Evolutionary conservation across 257 asterid species (phyloP).

Genomic region (Solanum etuberosum): DNA sequence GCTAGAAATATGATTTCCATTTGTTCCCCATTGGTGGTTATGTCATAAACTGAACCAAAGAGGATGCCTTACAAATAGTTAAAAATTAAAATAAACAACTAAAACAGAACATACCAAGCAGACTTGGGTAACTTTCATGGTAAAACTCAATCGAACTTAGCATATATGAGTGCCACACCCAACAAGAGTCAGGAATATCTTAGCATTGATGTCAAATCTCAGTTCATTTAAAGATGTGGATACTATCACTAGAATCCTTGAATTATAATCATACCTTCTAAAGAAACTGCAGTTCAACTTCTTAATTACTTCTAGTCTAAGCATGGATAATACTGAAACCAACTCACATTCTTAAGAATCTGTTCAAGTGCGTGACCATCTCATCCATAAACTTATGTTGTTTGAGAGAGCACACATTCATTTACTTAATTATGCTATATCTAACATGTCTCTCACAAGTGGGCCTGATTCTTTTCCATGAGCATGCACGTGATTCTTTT

Average conservation of each 20-base stretch:
- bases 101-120: background rate
- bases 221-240: background rate
- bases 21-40: background rate
- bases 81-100: background rate
- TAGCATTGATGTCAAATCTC: background rate
- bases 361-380: background rate
- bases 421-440: background rate
- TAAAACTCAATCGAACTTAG: background rate
- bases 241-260: background rate
- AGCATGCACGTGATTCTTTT: background rate
- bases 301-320: background rate
- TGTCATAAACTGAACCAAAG: background rate
- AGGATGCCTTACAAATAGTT: background rate
- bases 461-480: background rate
- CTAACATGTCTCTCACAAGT: background rate
- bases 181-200: background rate
- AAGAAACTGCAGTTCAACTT: background rate
- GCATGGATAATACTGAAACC: background rate
- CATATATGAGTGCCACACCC: background rate
- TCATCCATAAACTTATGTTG: background rate
- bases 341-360: background rate
- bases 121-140: background rate
- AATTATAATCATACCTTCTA: background rate
- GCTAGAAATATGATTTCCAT: background rate
- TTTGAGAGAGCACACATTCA: background rate